phyloP scores from a whole-genome alignment of 805 yeast genomes.

The Citeromyces matritensis region DNA sequence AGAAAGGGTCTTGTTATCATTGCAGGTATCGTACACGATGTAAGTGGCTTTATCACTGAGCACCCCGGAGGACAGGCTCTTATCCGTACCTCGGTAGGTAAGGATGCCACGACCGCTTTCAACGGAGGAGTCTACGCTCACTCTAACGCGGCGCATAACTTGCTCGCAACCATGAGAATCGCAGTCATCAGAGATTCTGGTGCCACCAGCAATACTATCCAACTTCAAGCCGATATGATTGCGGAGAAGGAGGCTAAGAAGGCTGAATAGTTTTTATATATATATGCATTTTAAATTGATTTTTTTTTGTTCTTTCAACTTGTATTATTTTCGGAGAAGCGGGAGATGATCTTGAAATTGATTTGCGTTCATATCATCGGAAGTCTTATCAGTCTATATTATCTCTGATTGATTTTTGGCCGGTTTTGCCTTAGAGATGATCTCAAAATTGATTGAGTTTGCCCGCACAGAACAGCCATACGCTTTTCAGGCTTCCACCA shows the following conservation, averaged over 20 bases:
- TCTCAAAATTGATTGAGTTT: no score
- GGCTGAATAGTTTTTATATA: no score
- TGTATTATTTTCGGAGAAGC: no score
- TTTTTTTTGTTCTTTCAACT: no score
- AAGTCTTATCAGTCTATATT: no score
- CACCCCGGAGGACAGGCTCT: slow-evolving; percentile 91
- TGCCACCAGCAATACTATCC: slow-evolving; percentile 39
- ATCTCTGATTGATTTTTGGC: no score
- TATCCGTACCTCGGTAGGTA: slow-evolving; percentile 70
- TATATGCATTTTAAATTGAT: no score
- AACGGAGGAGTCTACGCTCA: slow-evolving; percentile 92
- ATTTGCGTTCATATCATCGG: no score
- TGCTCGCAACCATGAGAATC: slow-evolving; percentile 76
- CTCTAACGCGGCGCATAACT: slow-evolving; percentile 84
- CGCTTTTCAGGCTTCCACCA: no score
- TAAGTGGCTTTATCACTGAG: slow-evolving; percentile 77
- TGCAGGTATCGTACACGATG: slow-evolving; percentile 86
- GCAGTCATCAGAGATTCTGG: slow-evolving; percentile 62
- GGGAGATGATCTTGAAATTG: no score
- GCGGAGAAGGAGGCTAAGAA: slow-evolving; percentile 2
- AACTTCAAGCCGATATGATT: slow-evolving; percentile 19
- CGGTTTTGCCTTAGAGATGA: no score
- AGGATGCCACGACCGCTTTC: slow-evolving; percentile 88
- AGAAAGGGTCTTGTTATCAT: slow-evolving; percentile 55
- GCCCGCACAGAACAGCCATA: no score